Base-by-base conservation (phyloP, 2,329 filamentous ascomycete genomes). In the Pseudopithomyces chartarum region DNA sequence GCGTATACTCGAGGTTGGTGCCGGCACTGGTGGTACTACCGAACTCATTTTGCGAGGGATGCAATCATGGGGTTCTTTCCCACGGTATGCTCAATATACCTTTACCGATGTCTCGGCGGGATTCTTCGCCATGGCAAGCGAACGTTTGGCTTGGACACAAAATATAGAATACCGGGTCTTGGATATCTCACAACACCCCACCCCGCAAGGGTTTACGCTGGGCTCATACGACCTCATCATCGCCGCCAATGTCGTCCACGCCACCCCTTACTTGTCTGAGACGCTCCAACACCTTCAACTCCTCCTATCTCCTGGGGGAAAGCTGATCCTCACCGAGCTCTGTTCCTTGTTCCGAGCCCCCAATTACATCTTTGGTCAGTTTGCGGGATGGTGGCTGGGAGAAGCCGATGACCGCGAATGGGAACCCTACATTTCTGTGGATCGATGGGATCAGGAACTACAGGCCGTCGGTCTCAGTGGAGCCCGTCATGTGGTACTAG, bases 311-410 rank as follows among this genome's bases (percentile, higher is more conserved):
- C 77, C 80, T 0, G 76, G 74, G 2, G 82, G 81, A 0, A 71
- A 77, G 22, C 62, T 84, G 0, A 33, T 83, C 3, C 38, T 82
- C 0, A 57, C 76, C 7, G 81, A 83, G 55, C 59, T 78, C 2
- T 71, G 66, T 4, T 49, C 66, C 12, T 57, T 17, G 6, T 29
- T 59, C 1, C 65, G 45, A 12, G 52, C 51, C 56, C 36, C 38
- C 5, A 54, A 54, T 2, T 56, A 19, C 40, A 55, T 75, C 17
- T 63, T 78, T 17, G 73, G 71, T 19, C 60, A 59, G 0, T 56
- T 79, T 4, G 64, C 70, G 4, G 73, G 67, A 2, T 79, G 76
- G 77, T 78, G 76, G 76, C 26, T 55, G 7, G 8, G 12, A 13
- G 56, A 23, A 0, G 64, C 73, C 1, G 73, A 75, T 45, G 73